A percentile compares a stretch with the other conserved stretches of the same genome.
These are phyloP conservation scores for Metarhizium brunneum DNA, from an alignment of 2,329 filamentous ascomycete species.

Conservation along the genomic window DNA sequence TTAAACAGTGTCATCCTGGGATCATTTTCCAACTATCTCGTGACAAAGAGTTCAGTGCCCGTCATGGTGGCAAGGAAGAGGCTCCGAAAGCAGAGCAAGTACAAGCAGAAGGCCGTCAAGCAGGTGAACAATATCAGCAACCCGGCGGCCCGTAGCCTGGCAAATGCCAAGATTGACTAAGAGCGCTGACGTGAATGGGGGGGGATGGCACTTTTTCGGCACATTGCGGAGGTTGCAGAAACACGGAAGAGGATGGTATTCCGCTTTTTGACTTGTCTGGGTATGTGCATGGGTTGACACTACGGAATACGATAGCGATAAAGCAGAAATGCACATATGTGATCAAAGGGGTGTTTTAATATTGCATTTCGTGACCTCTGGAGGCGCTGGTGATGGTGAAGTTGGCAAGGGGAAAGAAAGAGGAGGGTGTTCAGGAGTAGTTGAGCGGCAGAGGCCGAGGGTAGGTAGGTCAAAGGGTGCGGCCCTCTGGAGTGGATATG, in stretches of 20 bases:
- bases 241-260: neutral
- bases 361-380: neutral
- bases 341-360: neutral
- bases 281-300: neutral
- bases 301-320: neutral
- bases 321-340: neutral
- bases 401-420: neutral
- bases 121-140: conserved; percentile 76
- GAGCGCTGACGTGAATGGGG: neutral
- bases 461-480: too few species aligned
- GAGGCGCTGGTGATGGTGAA: neutral
- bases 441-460: too few species aligned
- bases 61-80: conserved; percentile 97
- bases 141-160: conserved; percentile 55
- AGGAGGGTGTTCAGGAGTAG: too few species aligned
- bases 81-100: conserved; percentile 77
- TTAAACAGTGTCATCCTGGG: conserved; percentile 72
- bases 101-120: conserved; percentile 56
- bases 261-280: neutral
- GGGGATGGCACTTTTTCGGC: neutral
- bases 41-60: conserved; percentile 91
- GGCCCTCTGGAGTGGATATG: too few species aligned
- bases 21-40: conserved; percentile 94
- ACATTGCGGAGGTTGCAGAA: neutral
- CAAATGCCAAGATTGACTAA: conserved; percentile 67